These are phyloP conservation scores for Lyophyllum semitale DNA, from an alignment of 768 basidiomycete species.

Conservation along the genomic window DNA sequence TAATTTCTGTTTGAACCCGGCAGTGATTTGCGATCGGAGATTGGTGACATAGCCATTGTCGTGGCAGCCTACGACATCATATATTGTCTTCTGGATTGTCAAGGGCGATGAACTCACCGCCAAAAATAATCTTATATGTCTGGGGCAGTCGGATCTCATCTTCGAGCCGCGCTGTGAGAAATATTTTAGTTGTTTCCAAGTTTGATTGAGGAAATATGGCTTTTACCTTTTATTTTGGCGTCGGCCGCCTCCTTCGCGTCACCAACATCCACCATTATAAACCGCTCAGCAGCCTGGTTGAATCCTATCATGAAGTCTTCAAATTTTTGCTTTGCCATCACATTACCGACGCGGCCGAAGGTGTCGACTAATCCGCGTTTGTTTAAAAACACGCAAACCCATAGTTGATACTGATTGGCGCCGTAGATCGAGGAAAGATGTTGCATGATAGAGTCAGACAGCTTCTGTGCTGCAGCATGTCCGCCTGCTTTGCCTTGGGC, in stretches of 20 bases:
- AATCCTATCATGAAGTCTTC: conserved; percentile 71
- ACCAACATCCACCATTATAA: conserved; percentile 72
- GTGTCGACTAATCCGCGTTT: conserved; percentile 60
- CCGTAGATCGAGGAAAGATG: conserved; percentile 36
- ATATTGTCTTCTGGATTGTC: neutral
- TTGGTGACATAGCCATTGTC: conserved; percentile 71
- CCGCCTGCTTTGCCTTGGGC: conserved; percentile 59
- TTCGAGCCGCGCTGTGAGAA: conserved; percentile 50
- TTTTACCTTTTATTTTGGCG: conserved; percentile 70
- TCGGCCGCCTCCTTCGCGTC: conserved; percentile 74
- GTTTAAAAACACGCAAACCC: conserved; percentile 66
- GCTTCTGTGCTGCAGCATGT: conserved; percentile 49
- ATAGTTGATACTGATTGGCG: conserved; percentile 50
- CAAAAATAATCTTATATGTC: conserved; percentile 67
- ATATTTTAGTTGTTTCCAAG: neutral
- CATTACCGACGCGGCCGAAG: conserved; percentile 40
- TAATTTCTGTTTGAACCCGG: conserved; percentile 64
- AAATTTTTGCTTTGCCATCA: conserved; percentile 43
- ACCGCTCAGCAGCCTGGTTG: conserved; percentile 68
- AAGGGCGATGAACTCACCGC: conserved; percentile 40
- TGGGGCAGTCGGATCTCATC: conserved; percentile 65
- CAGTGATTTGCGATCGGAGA: conserved; percentile 64
- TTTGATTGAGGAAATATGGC: neutral
- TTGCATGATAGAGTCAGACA: conserved; percentile 42
- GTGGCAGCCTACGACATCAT: conserved; percentile 54